Percentiles rank a stretch among this genome's conserved stretches.
Conservation (phyloP, 441 rosid species). For the Erodium moschatum region DNA sequence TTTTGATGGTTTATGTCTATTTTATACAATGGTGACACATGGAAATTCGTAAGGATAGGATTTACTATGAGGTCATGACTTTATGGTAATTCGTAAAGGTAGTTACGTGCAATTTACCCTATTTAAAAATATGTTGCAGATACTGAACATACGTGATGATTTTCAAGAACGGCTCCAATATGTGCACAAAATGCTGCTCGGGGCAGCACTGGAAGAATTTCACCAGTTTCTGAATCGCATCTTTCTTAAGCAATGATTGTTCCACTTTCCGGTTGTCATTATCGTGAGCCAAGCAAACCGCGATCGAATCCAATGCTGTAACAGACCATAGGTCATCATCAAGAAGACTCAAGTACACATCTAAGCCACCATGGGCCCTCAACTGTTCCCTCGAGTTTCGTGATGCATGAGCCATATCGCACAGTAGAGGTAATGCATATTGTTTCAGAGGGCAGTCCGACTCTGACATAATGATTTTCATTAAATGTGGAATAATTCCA, state of each 20-base stretch:
- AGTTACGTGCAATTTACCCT: no score
- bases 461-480: constrained; percentile 69
- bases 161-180: constrained; percentile 95
- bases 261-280: constrained; percentile 90
- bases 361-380: constrained; percentile 91
- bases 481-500: constrained; percentile 91
- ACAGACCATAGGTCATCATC: constrained; percentile 82
- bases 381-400: constrained; percentile 96
- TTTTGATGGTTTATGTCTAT: no score
- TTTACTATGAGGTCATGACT: no score
- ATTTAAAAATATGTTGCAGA: no score
- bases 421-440: constrained; percentile 73
- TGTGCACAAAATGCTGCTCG: constrained; percentile 85
- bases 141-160: constrained; percentile 61
- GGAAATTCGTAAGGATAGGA: no score
- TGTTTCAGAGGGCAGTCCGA: constrained; percentile 57
- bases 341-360: constrained; percentile 84
- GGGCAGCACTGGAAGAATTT: constrained; percentile 88
- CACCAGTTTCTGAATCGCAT: constrained; percentile 79
- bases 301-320: constrained; percentile 89
- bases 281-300: constrained; percentile 96
- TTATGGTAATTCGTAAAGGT: no score
- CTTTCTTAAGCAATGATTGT: constrained; percentile 79
- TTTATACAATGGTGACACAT: no score
- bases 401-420: constrained; percentile 99